Base-by-base conservation (phyloP, 345 rosid species). In the Gossypium mustelinum region DNA sequence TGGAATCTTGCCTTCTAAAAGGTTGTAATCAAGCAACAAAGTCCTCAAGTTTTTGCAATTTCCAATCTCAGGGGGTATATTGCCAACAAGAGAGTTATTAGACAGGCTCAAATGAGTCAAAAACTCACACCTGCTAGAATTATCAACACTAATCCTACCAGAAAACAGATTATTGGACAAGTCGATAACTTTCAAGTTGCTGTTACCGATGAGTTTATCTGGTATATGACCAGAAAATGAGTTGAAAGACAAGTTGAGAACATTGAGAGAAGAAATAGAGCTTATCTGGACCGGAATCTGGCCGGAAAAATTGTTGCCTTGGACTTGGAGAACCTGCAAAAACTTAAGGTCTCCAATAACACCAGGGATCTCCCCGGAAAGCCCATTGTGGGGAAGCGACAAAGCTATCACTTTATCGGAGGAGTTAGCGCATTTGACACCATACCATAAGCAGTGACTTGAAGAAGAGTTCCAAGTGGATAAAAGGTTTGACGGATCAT, bases 271-370 rank as follows among this genome's bases (percentile, higher is more conserved):
- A 41, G 41, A 73, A 11, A 79, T 75, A 41, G 48, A 62, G 76
- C 82, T 83, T 81, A 84, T 82, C 82, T 82, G 82, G 22, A 22
- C 24, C 12, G 88, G 91, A 70, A 89, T 79, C 20, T 61, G 47
- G 60, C 90, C 90, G 39, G 91, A 85, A 74, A 89, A 84, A 76
- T 87, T 87, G 81, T 87, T 89, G 3, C 86, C 86, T 70, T 85
- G 91, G 68, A 89, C 85, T 73, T 86, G 85, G 64, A 89, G 75
- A 20, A 82, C 83, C 83, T 86, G 81, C 41, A 89, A 80, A 51
- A 62, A 75, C 77, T 29, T 74, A 12, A 89, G 89, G 43, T 63
- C 76, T 43, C 84, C 80, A 17, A 89, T 39, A 64, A 52, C 72
- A 3, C 29, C 79, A 8, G 94, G 88, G 74, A 89, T 87, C 84